Evolutionary conservation across 129 eudicot genomes (phyloP).

Genomic region (Heracleum sosnowskyi): DNA sequence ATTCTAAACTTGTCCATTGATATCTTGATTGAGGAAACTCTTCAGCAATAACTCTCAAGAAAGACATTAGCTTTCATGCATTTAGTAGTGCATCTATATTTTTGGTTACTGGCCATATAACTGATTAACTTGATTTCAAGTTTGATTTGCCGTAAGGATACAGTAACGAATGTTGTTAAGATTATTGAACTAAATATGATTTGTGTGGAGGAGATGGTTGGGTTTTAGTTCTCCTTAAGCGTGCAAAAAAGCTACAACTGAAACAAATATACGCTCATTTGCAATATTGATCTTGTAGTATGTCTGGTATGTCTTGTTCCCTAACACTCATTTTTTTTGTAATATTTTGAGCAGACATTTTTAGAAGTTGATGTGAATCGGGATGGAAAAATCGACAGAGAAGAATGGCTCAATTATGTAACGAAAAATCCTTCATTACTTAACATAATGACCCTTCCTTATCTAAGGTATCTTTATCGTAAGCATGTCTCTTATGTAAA

Average conservation of each 20-base stretch:
- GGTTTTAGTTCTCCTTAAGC: neutral
- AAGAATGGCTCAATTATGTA: constrained; percentile 25
- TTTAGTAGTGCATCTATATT: neutral
- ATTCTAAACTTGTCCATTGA: neutral
- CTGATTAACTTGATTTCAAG: neutral
- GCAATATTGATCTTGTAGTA: neutral
- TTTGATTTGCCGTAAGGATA: neutral
- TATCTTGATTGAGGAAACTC: neutral
- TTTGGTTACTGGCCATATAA: neutral
- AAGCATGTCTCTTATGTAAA: neutral
- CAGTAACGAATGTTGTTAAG: neutral
- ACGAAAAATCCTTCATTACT: constrained; percentile 73
- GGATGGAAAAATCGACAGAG: constrained; percentile 11
- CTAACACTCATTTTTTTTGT: constrained; percentile 1
- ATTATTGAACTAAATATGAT: neutral
- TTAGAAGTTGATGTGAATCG: constrained; percentile 46
- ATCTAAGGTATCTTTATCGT: constrained; percentile 54
- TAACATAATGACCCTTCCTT: constrained; percentile 94
- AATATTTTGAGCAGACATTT: constrained; percentile 53
- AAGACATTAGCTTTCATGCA: neutral
- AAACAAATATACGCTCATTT: neutral
- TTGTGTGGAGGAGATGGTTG: neutral
- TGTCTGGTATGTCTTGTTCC: neutral
- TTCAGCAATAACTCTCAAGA: neutral
- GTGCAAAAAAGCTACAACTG: neutral